These are phyloP conservation scores for Apiosordaria backusii DNA, from an alignment of 495 filamentous ascomycete genomes.

Conservation along the genomic window DNA sequence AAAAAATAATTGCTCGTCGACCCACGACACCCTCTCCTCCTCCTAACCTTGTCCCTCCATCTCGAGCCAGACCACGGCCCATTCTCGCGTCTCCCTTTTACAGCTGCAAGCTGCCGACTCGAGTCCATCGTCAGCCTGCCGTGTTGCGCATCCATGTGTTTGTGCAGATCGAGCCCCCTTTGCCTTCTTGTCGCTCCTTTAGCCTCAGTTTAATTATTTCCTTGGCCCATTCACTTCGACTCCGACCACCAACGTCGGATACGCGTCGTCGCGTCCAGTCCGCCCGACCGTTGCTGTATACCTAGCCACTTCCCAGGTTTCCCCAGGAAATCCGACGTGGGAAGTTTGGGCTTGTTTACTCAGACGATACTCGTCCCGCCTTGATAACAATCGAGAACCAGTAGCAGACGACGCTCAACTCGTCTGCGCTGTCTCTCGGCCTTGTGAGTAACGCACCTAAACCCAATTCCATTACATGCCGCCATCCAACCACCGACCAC, in stretches of 20 bases:
- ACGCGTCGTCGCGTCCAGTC: constrained; percentile 40
- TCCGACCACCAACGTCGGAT: constrained; percentile 17
- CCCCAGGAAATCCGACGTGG: constrained; percentile 1
- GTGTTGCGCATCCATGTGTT: constrained; percentile 31
- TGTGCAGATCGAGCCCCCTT: constrained; percentile 13
- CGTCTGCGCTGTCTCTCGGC: constrained; percentile 56
- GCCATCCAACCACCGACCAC: constrained; percentile 1
- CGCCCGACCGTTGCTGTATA: constrained; percentile 15
- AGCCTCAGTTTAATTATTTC: constrained; percentile 11
- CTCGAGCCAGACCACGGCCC: constrained; percentile 22
- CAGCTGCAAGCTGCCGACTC: constrained; percentile 28
- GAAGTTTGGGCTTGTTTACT: constrained; percentile 8
- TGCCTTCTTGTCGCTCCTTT: constrained; percentile 37
- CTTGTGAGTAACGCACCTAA: constrained; percentile 35
- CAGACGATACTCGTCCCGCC: constrained; percentile 25
- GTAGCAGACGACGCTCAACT: constrained; percentile 48
- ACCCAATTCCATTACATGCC: constrained; percentile 17
- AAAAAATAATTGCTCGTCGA: constrained; percentile 20
- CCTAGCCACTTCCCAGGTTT: constrained; percentile 2
- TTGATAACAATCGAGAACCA: constrained; percentile 21
- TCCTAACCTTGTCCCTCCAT: constrained; percentile 7
- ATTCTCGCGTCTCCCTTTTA: constrained; percentile 23
- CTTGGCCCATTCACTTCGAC: constrained; percentile 22
- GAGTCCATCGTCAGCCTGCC: constrained; percentile 18
- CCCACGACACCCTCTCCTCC: constrained; percentile 18